phyloP scores from a whole-genome alignment of 2,329 filamentous ascomycete genomes.

The Leptographium wingfieldii region DNA sequence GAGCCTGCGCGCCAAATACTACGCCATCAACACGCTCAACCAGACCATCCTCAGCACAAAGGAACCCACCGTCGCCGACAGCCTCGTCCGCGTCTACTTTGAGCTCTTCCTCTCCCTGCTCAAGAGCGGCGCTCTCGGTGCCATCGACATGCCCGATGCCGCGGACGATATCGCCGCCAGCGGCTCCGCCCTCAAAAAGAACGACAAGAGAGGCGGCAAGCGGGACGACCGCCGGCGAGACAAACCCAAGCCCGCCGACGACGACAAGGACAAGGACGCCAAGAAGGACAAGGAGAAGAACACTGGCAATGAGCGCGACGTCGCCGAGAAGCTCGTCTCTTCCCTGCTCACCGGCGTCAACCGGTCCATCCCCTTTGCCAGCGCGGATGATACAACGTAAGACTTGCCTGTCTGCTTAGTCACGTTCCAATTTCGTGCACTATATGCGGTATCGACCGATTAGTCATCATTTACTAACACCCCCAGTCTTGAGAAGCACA shows the following conservation, averaged over 20 bases:
- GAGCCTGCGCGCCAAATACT: slow-evolving; percentile 81
- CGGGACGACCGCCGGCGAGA: background rate
- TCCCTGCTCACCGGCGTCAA: slow-evolving; percentile 90
- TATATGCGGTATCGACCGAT: background rate
- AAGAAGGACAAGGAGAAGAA: slow-evolving; percentile 24
- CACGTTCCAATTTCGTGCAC: background rate
- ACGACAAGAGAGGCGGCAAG: background rate
- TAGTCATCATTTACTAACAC: slow-evolving; percentile 2
- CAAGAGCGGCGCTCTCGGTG: slow-evolving; percentile 41
- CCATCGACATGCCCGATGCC: slow-evolving; percentile 27
- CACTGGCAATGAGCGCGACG: slow-evolving; percentile 44
- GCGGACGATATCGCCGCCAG: slow-evolving; percentile 19
- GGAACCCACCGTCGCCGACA: slow-evolving; percentile 68
- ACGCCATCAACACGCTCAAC: slow-evolving; percentile 91
- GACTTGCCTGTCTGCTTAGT: slow-evolving; percentile 13
- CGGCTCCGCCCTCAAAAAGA: slow-evolving; percentile 13
- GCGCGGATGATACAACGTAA: slow-evolving; percentile 62
- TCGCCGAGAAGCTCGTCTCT: slow-evolving; percentile 83
- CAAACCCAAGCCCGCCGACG: background rate
- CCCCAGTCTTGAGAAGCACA: slow-evolving; percentile 64
- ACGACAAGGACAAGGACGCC: slow-evolving; percentile 10
- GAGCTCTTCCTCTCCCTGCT: slow-evolving; percentile 72
- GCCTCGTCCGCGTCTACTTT: slow-evolving; percentile 85
- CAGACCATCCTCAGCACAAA: slow-evolving; percentile 84
- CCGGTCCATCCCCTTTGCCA: slow-evolving; percentile 85